phyloP scores from a whole-genome alignment of 2,329 filamentous ascomycete genomes.

The Epichloe elymi region DNA sequence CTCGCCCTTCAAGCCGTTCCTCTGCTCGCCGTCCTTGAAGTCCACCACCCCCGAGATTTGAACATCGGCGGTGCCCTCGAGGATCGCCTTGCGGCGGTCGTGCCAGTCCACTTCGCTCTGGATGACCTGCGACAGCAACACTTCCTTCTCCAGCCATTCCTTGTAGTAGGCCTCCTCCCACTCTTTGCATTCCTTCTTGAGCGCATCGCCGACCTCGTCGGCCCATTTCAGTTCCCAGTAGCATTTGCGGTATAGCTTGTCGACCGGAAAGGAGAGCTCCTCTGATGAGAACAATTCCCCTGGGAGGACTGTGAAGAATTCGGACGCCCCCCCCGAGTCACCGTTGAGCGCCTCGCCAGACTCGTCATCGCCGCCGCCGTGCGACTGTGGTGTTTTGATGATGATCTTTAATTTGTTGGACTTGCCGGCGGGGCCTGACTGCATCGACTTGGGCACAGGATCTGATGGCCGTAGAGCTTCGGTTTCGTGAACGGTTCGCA shows the following conservation, averaged over 20 bases:
- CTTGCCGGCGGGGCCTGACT: conserved; percentile 30
- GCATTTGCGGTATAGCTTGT: conserved; percentile 54
- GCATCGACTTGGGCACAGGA: conserved; percentile 58
- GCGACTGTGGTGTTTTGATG: conserved; percentile 46
- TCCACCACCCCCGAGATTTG: conserved; percentile 24
- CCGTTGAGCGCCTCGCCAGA: conserved; percentile 39
- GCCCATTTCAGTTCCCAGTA: conserved; percentile 62
- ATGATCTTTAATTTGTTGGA: conserved; percentile 48
- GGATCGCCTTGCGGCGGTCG: conserved; percentile 40
- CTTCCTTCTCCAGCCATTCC: conserved; percentile 71
- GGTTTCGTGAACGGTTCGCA: conserved; percentile 96
- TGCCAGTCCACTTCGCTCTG: conserved; percentile 54
- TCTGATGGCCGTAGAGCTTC: conserved; percentile 77
- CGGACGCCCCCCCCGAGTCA: conserved; percentile 40
- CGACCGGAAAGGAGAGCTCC: conserved; percentile 48
- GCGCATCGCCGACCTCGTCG: conserved; percentile 48
- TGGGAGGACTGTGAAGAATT: conserved; percentile 42
- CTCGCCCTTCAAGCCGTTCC: conserved; percentile 10
- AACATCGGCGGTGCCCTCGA: conserved; percentile 34
- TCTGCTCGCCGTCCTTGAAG: conserved; percentile 13
- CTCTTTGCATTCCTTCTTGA: conserved; percentile 51
- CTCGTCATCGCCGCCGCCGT: conserved; percentile 40
- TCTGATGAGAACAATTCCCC: conserved; percentile 49
- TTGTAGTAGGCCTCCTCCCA: conserved; percentile 54
- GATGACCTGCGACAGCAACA: conserved; percentile 61